Percentiles rank a stretch among this genome's conserved stretches.
phyloP scores from a whole-genome alignment of 1,284 basidiomycete species.

The Leccinum pachyderme region DNA sequence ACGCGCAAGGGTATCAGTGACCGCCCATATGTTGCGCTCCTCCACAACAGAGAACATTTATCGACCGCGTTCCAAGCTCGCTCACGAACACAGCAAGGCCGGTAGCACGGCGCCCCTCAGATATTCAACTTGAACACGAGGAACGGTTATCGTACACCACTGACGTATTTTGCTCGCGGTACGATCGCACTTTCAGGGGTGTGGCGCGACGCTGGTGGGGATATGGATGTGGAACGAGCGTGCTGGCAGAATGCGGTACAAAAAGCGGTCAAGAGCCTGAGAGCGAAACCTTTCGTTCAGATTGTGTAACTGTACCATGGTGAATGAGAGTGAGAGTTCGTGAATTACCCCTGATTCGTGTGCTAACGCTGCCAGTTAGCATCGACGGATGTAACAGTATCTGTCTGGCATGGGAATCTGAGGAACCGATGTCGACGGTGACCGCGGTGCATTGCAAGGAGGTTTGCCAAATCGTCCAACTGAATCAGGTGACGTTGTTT shows the following conservation, averaged over 20 bases:
- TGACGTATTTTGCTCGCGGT: background rate
- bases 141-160: background rate
- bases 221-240: no score
- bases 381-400: slow-evolving; percentile 4
- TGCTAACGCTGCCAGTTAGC: slow-evolving; percentile 21
- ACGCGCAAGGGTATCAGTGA: background rate
- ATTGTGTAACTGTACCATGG: no score
- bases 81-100: background rate
- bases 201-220: background rate
- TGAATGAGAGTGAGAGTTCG: background rate
- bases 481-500: slow-evolving; percentile 15
- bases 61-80: background rate
- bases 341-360: slow-evolving; percentile 12
- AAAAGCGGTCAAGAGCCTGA: no score
- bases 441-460: slow-evolving; percentile 19
- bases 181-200: background rate
- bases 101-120: background rate
- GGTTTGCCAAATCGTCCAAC: slow-evolving; percentile 21
- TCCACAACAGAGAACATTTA: background rate
- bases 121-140: background rate
- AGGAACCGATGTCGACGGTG: slow-evolving; percentile 7
- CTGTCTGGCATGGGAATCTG: slow-evolving; percentile 12
- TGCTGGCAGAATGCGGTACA: no score
- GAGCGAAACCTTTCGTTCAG: no score
- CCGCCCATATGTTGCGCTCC: background rate